Base-by-base conservation (phyloP, 306 rosid species). In the Albizia julibrissin region DNA sequence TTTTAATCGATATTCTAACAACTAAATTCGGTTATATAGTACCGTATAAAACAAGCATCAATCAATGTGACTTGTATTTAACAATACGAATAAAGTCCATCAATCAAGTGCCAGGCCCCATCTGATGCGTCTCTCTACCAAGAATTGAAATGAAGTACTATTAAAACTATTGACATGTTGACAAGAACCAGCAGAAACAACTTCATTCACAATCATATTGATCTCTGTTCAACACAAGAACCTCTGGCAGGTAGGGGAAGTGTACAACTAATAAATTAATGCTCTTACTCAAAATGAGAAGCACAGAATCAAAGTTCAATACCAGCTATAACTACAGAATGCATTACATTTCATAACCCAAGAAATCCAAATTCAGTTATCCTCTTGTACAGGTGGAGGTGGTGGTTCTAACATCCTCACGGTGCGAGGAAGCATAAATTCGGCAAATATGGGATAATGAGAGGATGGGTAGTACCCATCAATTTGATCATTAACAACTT, bases 381-480 rank as follows among this genome's bases (percentile, higher is more conserved):
- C 91, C 76, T 88, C 91, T 83, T 78, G 87, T 81, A 89, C 82
- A 19, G 75, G 75, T 11, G 73, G 11, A 8, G 27, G 64, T 6
- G 27, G 27, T 6, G 91, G 87, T 87, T 89, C 98, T 71, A 88
- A 54, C 92, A 91, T 43, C 82, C 99, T 89, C 81, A 93, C 97
- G 0, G 91, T 90, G 46, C 98, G 97, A 78, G 99, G 98, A 82
- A 96, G 99, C 98, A 93, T 87, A 81, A 93, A 93, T 91, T 96
- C 98, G 1, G 94, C 81, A 85, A 91, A 91, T 84, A 96, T 77
- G 74, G 99, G 98, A 83, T 90, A 96, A 86, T 93, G 99, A 18
- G 97, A 93, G 61, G 99, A 93, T 24, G 99, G 99, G 85, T 96
- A 93, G 66, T 73, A 90, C 1, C 97, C 99, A 59, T 92, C 98